Conservation (phyloP, 306 rosid genomes). For the Quercus variabilis region DNA sequence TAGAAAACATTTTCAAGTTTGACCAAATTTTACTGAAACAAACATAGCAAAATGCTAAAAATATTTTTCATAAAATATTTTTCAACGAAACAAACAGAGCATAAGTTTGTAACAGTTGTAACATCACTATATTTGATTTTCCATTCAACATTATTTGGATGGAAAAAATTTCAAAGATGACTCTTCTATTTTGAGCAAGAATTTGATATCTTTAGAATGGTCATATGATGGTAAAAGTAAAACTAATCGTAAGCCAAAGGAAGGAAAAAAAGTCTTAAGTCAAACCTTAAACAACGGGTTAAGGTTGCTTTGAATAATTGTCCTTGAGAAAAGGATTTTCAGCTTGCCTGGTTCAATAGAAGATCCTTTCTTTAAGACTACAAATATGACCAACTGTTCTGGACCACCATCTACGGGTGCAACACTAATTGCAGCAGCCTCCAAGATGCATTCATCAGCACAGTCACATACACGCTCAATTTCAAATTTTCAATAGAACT, state of each 20-base stretch:
- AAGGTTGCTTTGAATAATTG: slow-evolving; percentile 69
- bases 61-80: too few relatives aligned
- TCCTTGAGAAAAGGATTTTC: slow-evolving; percentile 52
- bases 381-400: slow-evolving; percentile 60
- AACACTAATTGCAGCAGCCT: slow-evolving; percentile 57
- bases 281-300: slow-evolving; percentile 80
- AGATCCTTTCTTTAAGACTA: slow-evolving; percentile 53
- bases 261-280: not conserved
- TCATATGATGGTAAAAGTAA: not conserved
- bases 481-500: slow-evolving; percentile 76
- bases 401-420: slow-evolving; percentile 63
- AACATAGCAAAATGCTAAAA: too few relatives aligned
- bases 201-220: not conserved
- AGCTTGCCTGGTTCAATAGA: slow-evolving; percentile 42
- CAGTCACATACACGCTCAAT: slow-evolving; percentile 67
- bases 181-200: not conserved
- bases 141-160: not conserved
- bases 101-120: too few relatives aligned
- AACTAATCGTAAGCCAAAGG: not conserved
- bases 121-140: not conserved
- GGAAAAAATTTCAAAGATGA: not conserved
- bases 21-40: too few relatives aligned
- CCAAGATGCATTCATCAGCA: slow-evolving; percentile 57
- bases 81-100: too few relatives aligned
- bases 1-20: too few relatives aligned